A percentile compares a stretch with the other conserved stretches of the same genome.
Conservation (phyloP, 441 rosid species). For the Syzygium syzygioides region DNA sequence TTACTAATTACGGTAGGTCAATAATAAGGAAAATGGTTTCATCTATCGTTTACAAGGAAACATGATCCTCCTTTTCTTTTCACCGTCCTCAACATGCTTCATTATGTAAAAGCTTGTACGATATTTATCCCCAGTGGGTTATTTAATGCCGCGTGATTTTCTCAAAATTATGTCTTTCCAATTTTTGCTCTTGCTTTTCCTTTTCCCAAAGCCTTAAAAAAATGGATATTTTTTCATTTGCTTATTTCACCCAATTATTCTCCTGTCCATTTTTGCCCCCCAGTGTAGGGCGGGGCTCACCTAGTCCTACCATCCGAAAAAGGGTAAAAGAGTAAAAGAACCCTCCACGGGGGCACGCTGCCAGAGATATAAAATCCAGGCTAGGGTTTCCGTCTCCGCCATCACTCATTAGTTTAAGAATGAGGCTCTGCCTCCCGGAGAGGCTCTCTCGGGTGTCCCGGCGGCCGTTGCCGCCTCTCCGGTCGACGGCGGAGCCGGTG, state of each 20-base stretch:
- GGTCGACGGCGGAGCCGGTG: background rate
- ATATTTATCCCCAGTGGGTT: rapidly evolving
- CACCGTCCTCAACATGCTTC: background rate
- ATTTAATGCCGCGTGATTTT: background rate
- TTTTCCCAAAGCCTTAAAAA: background rate
- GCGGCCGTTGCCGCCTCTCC: background rate
- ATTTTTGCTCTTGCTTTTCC: rapidly evolving
- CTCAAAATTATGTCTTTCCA: background rate
- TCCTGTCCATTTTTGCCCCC: background rate
- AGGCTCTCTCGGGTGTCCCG: background rate
- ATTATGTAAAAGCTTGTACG: background rate
- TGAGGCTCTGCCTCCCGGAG: background rate
- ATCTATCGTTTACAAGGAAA: background rate
- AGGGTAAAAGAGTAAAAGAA: background rate
- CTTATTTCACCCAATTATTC: background rate
- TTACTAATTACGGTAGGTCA: background rate
- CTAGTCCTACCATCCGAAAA: background rate
- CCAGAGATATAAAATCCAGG: background rate
- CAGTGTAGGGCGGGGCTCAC: background rate
- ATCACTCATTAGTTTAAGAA: background rate
- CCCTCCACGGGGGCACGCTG: background rate
- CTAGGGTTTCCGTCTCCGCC: background rate
- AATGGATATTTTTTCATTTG: background rate
- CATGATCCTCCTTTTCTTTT: background rate
- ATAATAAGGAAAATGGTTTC: background rate